A percentile compares a stretch with the other conserved stretches of the same genome.
Evolutionary conservation across 495 filamentous ascomycete species (phyloP).

Genomic region (Penicillium atrosanguineum): DNA sequence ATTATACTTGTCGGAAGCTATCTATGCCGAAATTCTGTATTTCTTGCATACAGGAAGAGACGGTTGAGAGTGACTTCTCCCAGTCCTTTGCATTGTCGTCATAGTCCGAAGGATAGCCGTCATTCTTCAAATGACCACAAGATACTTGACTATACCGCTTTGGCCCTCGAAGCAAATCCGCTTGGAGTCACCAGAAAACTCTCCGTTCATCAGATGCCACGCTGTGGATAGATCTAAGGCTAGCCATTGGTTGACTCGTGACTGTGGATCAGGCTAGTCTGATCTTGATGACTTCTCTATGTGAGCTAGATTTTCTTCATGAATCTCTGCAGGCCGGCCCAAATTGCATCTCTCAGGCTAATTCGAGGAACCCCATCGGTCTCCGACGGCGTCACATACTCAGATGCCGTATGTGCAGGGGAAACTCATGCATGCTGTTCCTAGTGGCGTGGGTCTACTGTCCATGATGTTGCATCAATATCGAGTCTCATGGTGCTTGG

Average conservation of each 20-base stretch:
- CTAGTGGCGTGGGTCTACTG: neutral
- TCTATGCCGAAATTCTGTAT: neutral
- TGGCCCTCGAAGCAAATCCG: neutral
- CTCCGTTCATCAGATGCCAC: neutral
- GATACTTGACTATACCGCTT: neutral
- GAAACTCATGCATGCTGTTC: neutral
- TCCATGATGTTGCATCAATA: constrained; percentile 15
- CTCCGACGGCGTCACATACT: constrained; percentile 18
- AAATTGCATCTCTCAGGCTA: neutral
- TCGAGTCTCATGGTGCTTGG: constrained; percentile 2
- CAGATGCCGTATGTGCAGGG: neutral
- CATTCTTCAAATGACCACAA: neutral
- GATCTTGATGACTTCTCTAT: constrained; percentile 3
- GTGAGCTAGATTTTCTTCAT: constrained; percentile 4
- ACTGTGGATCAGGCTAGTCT: neutral
- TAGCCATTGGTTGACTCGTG: neutral
- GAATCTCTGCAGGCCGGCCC: constrained; percentile 4
- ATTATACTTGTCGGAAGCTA: neutral
- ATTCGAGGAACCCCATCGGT: constrained; percentile 5
- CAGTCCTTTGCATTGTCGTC: neutral
- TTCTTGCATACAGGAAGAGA: neutral
- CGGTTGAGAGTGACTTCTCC: neutral
- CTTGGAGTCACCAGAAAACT: neutral
- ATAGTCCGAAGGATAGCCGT: neutral
- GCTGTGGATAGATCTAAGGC: neutral